Evolutionary conservation across 2,329 filamentous ascomycete genomes (phyloP).

Genomic region (Tothia fuscella): DNA sequence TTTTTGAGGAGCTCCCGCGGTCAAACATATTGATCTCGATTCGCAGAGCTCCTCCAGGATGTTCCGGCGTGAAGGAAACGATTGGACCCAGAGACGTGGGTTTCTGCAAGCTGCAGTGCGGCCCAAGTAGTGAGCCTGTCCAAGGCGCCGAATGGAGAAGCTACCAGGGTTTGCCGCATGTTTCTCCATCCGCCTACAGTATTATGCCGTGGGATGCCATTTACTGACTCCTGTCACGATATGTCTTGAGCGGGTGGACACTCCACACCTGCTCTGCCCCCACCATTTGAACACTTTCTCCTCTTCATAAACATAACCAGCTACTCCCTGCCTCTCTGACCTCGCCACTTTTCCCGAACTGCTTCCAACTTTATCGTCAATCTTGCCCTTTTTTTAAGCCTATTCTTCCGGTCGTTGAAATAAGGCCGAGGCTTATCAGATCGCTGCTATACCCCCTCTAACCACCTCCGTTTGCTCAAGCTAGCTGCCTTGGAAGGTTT

Average conservation of each 20-base stretch:
- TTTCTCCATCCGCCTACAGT: not conserved
- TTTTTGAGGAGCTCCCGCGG: not conserved
- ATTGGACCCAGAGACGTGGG: not conserved
- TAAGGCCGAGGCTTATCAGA: conserved; percentile 5
- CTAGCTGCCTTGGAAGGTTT: conserved; percentile 4
- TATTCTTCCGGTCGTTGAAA: not conserved
- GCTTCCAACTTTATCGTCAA: not conserved
- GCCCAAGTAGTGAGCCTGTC: not conserved
- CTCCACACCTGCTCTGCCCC: not conserved
- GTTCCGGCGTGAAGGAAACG: not conserved
- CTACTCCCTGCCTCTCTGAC: not conserved
- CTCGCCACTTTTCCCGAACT: not conserved
- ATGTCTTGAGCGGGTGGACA: too few relatives aligned
- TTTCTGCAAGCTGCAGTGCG: conserved; percentile 3
- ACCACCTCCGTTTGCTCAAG: conserved; percentile 4
- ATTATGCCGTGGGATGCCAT: conserved; percentile 6
- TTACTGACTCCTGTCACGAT: not conserved
- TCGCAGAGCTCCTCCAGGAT: conserved; percentile 3
- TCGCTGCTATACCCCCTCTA: conserved; percentile 9
- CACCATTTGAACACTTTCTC: not conserved
- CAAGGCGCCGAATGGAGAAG: conserved; percentile 4
- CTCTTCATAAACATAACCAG: conserved; percentile 2
- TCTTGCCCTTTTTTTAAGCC: not conserved
- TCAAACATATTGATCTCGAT: not conserved
- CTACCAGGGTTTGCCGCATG: not conserved